These are phyloP conservation scores for Phaffia tasmanica DNA, from an alignment of 768 basidiomycete species.

Conservation along the genomic window DNA sequence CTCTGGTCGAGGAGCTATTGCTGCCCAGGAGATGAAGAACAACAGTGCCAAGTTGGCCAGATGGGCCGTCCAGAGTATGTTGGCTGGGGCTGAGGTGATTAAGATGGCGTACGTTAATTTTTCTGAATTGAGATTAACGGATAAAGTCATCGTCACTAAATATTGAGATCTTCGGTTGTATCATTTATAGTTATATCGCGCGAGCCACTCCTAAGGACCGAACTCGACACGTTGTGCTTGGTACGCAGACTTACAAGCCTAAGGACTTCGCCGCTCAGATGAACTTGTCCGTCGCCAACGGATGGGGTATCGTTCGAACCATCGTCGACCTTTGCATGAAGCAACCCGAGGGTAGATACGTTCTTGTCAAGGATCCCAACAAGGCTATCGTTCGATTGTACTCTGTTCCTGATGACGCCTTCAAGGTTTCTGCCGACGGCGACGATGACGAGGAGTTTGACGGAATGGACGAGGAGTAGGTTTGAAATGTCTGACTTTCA, in stretches of 20 bases:
- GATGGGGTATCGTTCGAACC: slow-evolving; percentile 96
- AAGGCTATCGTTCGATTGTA: slow-evolving; percentile 90
- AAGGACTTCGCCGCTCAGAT: slow-evolving; percentile 88
- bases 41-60: slow-evolving; percentile 95
- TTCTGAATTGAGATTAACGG: neutral
- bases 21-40: slow-evolving; percentile 99
- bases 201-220: slow-evolving; percentile 88
- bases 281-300: slow-evolving; percentile 86
- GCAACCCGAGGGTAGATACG: slow-evolving; percentile 96
- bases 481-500: neutral
- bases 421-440: slow-evolving; percentile 46
- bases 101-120: slow-evolving; percentile 73
- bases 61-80: slow-evolving; percentile 89
- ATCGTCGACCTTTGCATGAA: slow-evolving; percentile 90
- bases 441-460: slow-evolving; percentile 31
- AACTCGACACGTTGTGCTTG: slow-evolving; percentile 87
- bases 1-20: slow-evolving; percentile 90
- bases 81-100: slow-evolving; percentile 90
- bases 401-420: slow-evolving; percentile 75
- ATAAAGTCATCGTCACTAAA: no score
- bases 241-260: slow-evolving; percentile 87
- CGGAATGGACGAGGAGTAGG: slow-evolving; percentile 29
- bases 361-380: slow-evolving; percentile 95
- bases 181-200: slow-evolving; percentile 67
- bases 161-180: neutral